Evolutionary conservation across 371 early-diverging fungal genomes (phyloP).

Genomic region (Nosema granulosis): DNA sequence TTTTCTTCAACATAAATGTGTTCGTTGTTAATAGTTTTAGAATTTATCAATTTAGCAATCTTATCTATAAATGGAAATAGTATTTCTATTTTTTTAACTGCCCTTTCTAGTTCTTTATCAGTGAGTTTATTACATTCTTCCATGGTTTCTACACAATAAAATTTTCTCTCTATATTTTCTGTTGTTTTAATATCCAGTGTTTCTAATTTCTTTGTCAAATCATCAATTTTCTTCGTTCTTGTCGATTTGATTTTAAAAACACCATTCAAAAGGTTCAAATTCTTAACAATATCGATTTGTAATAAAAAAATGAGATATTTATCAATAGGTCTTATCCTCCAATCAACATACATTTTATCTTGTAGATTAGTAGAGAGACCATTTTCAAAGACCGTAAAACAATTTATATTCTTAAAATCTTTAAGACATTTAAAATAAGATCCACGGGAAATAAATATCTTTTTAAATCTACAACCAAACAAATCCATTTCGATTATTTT

Average conservation of each 20-base stretch:
- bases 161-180: neutral
- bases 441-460: slow-evolving; percentile 30
- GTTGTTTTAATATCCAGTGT: neutral
- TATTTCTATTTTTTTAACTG: neutral
- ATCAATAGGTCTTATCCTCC: slow-evolving; percentile 50
- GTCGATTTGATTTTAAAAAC: neutral
- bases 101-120: neutral
- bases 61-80: neutral
- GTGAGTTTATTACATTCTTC: neutral
- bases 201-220: neutral
- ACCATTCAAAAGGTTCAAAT: neutral
- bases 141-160: neutral
- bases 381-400: slow-evolving; percentile 30
- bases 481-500: slow-evolving; percentile 24
- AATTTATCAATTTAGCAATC: neutral
- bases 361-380: neutral
- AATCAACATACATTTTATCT: slow-evolving; percentile 44
- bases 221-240: neutral
- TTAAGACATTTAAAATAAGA: slow-evolving; percentile 22
- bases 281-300: neutral
- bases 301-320: neutral
- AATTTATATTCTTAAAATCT: slow-evolving; percentile 47
- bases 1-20: neutral
- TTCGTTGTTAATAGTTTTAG: neutral
- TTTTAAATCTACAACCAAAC: slow-evolving; percentile 39